These are phyloP conservation scores for Macadamia integrifolia DNA, from an alignment of 164 flowering plant species.

Conservation along the genomic window DNA sequence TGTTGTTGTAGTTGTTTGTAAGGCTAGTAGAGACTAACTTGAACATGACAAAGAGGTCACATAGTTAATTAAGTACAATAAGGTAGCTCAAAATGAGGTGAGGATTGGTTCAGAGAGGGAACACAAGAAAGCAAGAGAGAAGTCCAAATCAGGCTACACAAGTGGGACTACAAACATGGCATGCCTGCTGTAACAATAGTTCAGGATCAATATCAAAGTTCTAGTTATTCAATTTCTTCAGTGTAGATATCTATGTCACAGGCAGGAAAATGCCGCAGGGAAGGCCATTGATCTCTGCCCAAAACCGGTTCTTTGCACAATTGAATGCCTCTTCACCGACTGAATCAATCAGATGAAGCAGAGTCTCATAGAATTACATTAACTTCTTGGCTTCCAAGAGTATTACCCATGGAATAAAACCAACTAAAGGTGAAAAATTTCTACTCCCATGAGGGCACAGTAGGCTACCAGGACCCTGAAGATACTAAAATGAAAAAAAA, in stretches of 20 bases:
- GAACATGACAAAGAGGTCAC: too few species aligned
- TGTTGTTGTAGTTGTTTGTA: conserved; percentile 53
- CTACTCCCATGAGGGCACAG: conserved; percentile 73
- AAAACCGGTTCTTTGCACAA: conserved; percentile 50
- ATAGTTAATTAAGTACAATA: too few species aligned
- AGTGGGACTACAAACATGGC: too few species aligned
- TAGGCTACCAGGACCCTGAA: conserved; percentile 2
- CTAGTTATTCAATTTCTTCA: too few species aligned
- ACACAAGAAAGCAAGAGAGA: too few species aligned
- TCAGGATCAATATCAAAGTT: too few species aligned
- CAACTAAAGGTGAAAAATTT: conserved; percentile 35
- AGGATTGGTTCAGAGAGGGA: conserved; percentile 3
- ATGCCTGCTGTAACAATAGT: too few species aligned
- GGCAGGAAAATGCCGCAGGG: too few species aligned
- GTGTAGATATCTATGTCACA: too few species aligned
- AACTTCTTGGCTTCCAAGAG: conserved; percentile 41
- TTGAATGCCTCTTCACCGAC: conserved; percentile 70
- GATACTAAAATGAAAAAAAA: neutral
- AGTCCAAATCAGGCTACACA: too few species aligned
- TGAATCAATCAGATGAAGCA: conserved; percentile 62
- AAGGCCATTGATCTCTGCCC: conserved; percentile 16
- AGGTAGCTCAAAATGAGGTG: conserved; percentile 16
- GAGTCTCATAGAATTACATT: conserved; percentile 25
- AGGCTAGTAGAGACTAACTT: conserved; percentile 17
- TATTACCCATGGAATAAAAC: conserved; percentile 55